These are phyloP conservation scores for Exophiala viscosa DNA, from an alignment of 2,329 filamentous ascomycete genomes.

Conservation along the genomic window DNA sequence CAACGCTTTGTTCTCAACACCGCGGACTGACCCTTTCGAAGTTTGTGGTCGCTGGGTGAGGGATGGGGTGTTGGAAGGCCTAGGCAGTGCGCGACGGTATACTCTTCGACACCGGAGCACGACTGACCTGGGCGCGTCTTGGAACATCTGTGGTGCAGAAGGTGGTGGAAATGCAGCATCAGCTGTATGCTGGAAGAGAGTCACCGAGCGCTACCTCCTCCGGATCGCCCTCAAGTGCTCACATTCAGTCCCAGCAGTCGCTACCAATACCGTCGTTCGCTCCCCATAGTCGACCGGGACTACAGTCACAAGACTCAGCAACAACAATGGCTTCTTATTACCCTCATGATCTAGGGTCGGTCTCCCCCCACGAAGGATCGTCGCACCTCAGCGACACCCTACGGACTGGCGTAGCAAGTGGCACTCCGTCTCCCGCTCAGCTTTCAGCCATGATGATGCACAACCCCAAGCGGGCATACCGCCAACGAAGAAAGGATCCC, in stretches of 20 bases:
- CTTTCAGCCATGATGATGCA: constrained; percentile 53
- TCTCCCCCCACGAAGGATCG: constrained; percentile 38
- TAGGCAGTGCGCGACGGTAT: constrained; percentile 1
- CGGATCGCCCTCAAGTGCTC: constrained; percentile 6
- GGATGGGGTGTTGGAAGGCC: constrained; percentile 13
- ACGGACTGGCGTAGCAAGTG: constrained; percentile 11
- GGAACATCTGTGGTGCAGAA: not conserved
- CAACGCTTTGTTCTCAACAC: constrained; percentile 3
- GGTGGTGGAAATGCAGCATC: constrained; percentile 11
- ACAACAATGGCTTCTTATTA: constrained; percentile 28
- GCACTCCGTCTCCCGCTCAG: constrained; percentile 28
- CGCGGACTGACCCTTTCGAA: not conserved
- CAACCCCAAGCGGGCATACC: constrained; percentile 87
- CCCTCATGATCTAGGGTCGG: constrained; percentile 39
- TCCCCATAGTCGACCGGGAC: constrained; percentile 5
- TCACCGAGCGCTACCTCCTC: constrained; percentile 12
- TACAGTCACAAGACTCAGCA: constrained; percentile 12
- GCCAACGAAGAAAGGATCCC: constrained; percentile 90
- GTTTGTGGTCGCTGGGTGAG: constrained; percentile 4
- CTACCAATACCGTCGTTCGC: constrained; percentile 8
- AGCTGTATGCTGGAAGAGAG: constrained; percentile 7
- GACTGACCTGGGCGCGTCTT: not conserved
- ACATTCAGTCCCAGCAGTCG: constrained; percentile 8
- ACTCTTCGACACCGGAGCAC: not conserved
- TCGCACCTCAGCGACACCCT: constrained; percentile 35